Percentiles rank a stretch among this genome's conserved stretches.
Conservation (phyloP, 495 filamentous ascomycete species). For the Clohesyomyces aquaticus region DNA sequence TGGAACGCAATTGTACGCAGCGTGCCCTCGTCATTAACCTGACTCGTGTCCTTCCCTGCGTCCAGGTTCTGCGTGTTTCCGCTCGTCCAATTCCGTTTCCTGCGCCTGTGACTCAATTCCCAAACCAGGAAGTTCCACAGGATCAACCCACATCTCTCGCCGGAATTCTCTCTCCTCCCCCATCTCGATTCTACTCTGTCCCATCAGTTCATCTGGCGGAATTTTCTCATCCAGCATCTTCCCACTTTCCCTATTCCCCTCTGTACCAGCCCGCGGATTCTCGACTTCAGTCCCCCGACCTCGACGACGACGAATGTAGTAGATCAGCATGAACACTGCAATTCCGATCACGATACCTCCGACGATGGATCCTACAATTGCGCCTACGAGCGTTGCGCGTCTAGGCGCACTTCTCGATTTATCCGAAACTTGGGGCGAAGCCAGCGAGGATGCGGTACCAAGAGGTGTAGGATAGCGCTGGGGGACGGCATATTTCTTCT, state of each 20-base stretch:
- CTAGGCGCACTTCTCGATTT: not conserved
- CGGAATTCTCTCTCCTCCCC: not conserved
- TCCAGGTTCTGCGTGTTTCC: too few relatives aligned
- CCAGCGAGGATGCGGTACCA: not conserved
- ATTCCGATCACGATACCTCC: not conserved
- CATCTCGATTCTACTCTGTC: not conserved
- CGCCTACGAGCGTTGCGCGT: not conserved
- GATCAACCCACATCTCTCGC: constrained; percentile 1
- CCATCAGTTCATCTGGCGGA: not conserved
- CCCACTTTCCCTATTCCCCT: not conserved
- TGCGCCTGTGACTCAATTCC: too few relatives aligned
- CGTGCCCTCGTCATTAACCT: too few relatives aligned
- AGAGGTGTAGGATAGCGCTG: constrained; percentile 4
- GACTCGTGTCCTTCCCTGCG: too few relatives aligned
- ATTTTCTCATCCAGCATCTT: constrained; percentile 2
- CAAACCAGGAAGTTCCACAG: not conserved
- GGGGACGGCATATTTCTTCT: not conserved
- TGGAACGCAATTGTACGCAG: too few relatives aligned
- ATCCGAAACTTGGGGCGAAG: too few relatives aligned
- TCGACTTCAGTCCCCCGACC: not conserved
- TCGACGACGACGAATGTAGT: not conserved
- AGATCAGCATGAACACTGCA: not conserved
- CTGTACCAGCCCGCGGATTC: not conserved
- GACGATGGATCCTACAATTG: not conserved
- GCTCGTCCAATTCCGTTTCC: too few relatives aligned